Base-by-base conservation (phyloP, 768 basidiomycete species). In the Piloderma croceum region DNA sequence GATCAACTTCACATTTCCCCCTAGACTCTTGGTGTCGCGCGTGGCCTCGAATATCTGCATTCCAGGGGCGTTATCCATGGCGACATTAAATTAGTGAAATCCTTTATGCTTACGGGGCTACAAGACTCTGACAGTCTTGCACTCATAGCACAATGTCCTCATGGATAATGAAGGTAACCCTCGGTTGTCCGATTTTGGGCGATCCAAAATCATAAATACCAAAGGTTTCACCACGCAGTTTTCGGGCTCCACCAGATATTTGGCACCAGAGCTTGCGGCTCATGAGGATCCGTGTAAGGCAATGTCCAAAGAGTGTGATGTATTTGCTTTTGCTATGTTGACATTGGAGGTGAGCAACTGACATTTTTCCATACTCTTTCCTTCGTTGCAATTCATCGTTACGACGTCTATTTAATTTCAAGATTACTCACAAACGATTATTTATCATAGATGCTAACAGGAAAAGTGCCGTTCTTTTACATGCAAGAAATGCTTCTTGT, bases 171-270 rank as follows among this genome's bases (percentile, higher is more conserved):
- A 36, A n/a, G 40, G 40, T 0, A 18, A 17, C 12, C 39, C 53
- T n/a, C 42, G 46, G 11, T 41, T 55, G 5, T 50, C 42, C 23
- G 51, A 54, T 32, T 55, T 55, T 34, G 53, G 53, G n/a, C 42
- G 53, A 12, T 49, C 51, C 3, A 48, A 36, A 38, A 33, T 53
- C 24, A 23, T 50, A 5, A 38, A 33, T 3, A 12, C 19, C 6
- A 7, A 31, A 15, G 49, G 51, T 4, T 53, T 46, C 33, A 50
- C 46, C 6, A 53, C 51, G 7, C 21, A 31, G 3, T 41, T 48
- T 5, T 17, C 49, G 6, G 37, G 46, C 12, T 35, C 45, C 6
- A 22, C 20, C 18, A 33, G 45, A 3, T 55, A 48, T 27, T 39
- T 46, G 32, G 46, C 53, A 5, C 51, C 53, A 1, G 53, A 55